Conservation (phyloP, 306 rosid genomes). For the Prunus kanzakura region DNA sequence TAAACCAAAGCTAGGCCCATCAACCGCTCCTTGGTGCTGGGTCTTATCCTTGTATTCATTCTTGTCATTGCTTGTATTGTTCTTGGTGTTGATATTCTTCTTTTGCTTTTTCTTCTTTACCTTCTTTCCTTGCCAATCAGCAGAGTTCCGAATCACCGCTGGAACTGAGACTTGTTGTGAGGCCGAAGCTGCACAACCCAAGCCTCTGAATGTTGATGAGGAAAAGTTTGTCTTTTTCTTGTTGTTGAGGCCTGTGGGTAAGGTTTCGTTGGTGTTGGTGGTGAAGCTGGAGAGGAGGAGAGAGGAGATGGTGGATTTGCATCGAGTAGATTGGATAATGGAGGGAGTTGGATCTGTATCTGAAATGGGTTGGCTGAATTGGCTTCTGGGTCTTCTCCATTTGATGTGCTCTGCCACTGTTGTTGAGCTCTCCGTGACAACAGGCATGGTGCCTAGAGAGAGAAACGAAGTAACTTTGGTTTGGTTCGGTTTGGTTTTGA, state of each 20-base stretch:
- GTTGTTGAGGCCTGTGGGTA: constrained; percentile 27
- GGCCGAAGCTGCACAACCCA: constrained; percentile 77
- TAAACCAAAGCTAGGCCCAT: constrained; percentile 32
- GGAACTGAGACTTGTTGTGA: constrained; percentile 90
- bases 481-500: constrained; percentile 9
- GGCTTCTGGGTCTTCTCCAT: constrained; percentile 69
- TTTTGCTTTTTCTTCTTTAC: constrained; percentile 53
- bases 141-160: constrained; percentile 68
- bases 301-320: constrained; percentile 82
- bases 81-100: constrained; percentile 24
- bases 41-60: constrained; percentile 14
- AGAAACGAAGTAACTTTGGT: not conserved
- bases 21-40: constrained; percentile 41
- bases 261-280: constrained; percentile 36
- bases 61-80: constrained; percentile 20
- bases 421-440: constrained; percentile 34
- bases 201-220: constrained; percentile 61
- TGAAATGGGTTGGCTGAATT: constrained; percentile 50
- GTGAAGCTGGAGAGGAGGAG: constrained; percentile 66
- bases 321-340: constrained; percentile 53
- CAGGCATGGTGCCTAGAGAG: constrained; percentile 47
- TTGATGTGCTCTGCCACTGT: constrained; percentile 45
- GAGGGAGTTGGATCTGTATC: constrained; percentile 63
- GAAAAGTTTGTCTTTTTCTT: constrained; percentile 65
- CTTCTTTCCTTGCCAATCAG: constrained; percentile 75